A percentile compares a stretch with the other conserved stretches of the same genome.
Evolutionary conservation across 1,284 basidiomycete species (phyloP).

Genomic region (Naganishia cerealis): DNA sequence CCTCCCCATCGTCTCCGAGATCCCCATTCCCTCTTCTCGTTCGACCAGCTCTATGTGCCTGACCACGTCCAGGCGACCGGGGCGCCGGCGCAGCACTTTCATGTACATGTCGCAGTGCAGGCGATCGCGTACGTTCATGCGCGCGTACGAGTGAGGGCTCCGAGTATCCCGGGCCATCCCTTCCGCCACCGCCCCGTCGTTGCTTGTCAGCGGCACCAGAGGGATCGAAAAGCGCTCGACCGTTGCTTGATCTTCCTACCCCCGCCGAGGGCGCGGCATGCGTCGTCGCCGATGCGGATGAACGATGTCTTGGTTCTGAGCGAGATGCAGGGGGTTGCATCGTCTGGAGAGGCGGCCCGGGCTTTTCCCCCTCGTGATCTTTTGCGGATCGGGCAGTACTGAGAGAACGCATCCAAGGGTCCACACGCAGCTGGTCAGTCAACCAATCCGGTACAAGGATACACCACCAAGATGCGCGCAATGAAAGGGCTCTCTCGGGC

Average conservation of each 20-base stretch:
- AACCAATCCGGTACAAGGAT: background rate
- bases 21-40: background rate
- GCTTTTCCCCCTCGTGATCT: conserved; percentile 3
- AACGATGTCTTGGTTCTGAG: background rate
- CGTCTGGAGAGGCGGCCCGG: background rate
- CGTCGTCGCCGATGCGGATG: background rate
- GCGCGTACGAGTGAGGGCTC: background rate
- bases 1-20: background rate
- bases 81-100: background rate
- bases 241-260: background rate
- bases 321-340: background rate
- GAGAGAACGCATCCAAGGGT: background rate
- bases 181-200: background rate
- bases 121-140: conserved; percentile 8
- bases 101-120: conserved; percentile 4
- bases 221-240: conserved; percentile 18
- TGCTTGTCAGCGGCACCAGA: background rate
- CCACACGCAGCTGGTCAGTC: background rate
- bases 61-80: background rate
- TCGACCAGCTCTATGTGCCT: background rate
- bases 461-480: too few species aligned
- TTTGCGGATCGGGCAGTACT: conserved; percentile 2
- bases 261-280: background rate
- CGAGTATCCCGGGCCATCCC: background rate
- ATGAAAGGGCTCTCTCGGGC: too few species aligned